These are phyloP conservation scores for Cryphonectria radicalis DNA, from an alignment of 2,329 filamentous ascomycete species.

Conservation along the genomic window DNA sequence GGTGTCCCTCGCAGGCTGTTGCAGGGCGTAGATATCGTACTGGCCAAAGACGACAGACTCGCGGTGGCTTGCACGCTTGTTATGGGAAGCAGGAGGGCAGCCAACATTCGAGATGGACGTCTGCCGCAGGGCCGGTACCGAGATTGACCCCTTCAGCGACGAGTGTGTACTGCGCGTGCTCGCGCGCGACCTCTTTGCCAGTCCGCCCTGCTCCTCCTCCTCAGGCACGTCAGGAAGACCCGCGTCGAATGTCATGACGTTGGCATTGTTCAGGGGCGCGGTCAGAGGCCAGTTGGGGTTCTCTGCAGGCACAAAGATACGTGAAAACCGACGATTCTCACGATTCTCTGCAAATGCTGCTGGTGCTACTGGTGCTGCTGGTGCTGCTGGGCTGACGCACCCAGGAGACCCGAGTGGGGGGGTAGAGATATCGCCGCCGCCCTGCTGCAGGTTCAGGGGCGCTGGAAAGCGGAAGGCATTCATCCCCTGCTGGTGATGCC, in stretches of 20 bases:
- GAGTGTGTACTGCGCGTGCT: slow-evolving; percentile 54
- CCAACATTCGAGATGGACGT: slow-evolving; percentile 20
- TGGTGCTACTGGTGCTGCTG: slow-evolving; percentile 22
- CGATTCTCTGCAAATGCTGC: slow-evolving; percentile 7
- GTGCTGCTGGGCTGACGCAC: slow-evolving; percentile 33
- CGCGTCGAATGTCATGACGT: slow-evolving; percentile 40
- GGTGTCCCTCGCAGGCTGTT: slow-evolving; percentile 38
- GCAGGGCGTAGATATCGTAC: slow-evolving; percentile 45
- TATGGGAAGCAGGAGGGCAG: slow-evolving; percentile 33
- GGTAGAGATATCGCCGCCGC: slow-evolving; percentile 26
- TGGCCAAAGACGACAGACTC: slow-evolving; percentile 58
- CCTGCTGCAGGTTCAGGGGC: slow-evolving; percentile 41
- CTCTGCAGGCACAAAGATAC: slow-evolving; percentile 46
- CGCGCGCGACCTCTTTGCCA: slow-evolving; percentile 44
- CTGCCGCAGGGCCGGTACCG: slow-evolving; percentile 47
- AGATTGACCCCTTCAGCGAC: slow-evolving; percentile 59
- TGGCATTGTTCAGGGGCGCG: slow-evolving; percentile 38
- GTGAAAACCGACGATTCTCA: slow-evolving; percentile 39
- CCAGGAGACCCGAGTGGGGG: slow-evolving; percentile 36
- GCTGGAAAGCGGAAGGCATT: slow-evolving; percentile 51
- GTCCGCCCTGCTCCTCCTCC: slow-evolving; percentile 58
- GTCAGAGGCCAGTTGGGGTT: slow-evolving; percentile 51
- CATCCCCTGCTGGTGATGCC: slow-evolving; percentile 48
- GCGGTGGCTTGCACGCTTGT: slow-evolving; percentile 43
- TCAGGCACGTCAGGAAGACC: slow-evolving; percentile 64